phyloP scores from a whole-genome alignment of 2,329 filamentous ascomycete genomes.

The Cryphonectria nitschkei region DNA sequence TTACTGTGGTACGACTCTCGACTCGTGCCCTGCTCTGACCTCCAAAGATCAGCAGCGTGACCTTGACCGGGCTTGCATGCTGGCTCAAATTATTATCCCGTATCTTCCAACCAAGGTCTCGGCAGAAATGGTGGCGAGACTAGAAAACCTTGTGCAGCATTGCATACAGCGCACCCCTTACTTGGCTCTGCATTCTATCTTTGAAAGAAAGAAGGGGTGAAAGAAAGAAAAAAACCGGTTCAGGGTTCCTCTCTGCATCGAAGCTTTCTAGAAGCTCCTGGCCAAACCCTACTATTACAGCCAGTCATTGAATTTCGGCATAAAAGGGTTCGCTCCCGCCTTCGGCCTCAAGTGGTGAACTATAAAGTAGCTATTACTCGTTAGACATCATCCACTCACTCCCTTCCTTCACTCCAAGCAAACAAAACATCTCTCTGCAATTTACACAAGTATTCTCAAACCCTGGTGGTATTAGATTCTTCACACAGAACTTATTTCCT shows the following conservation, averaged over 20 bases:
- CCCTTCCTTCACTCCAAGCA: not conserved
- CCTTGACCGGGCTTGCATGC: not conserved
- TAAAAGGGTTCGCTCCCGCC: constrained; percentile 5
- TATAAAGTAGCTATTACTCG: not conserved
- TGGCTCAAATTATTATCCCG: not conserved
- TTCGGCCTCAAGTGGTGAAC: not conserved
- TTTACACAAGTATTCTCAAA: not conserved
- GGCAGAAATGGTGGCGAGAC: not conserved
- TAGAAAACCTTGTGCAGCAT: constrained; percentile 2
- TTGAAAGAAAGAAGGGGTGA: not conserved
- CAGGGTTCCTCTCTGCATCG: constrained; percentile 14
- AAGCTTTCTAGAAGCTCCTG: constrained; percentile 21
- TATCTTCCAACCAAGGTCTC: not conserved
- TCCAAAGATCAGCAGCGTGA: not conserved
- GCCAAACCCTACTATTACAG: not conserved
- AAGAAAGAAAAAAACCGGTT: not conserved
- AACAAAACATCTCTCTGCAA: not conserved
- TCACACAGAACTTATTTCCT: too few species aligned
- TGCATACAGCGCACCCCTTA: not conserved
- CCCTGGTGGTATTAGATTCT: not conserved
- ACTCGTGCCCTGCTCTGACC: not conserved
- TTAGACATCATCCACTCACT: not conserved
- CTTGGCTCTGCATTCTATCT: not conserved
- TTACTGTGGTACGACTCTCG: not conserved
- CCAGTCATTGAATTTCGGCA: constrained; percentile 17